Evolutionary conservation across 345 rosid genomes (phyloP), one percentile per base, ranked within the genome.

Genomic region (Trapa incisa): DNA sequence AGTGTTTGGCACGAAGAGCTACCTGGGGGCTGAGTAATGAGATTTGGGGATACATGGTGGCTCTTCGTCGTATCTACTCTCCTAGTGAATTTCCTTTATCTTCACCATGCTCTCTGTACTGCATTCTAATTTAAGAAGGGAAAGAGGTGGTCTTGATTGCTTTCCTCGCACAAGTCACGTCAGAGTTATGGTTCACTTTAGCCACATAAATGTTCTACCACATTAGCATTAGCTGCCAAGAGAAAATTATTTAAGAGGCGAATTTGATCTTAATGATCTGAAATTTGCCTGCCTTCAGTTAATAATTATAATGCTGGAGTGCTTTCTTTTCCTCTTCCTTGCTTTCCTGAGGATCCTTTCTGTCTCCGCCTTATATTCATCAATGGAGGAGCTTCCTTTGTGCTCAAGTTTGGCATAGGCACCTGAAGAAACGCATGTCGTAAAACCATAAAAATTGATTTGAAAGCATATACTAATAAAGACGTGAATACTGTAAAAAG

Each of bases 271-370:
- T 57, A 57, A 57, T 12, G 33, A 58, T 4, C 37, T 3, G 2
- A 14, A 35, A 3, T 32, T 16, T 32, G 63, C 47, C 8, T 82
- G 75, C 88, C 87, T 82, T 85, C 78, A 91, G 74, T 84, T 79
- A 66, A 95, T 91, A 73, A 91, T 79, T 65, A 95, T 89, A 64
- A 80, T 69, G 72, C 81, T 81, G 52, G 68, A 71, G 52, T 72
- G 68, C 75, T 83, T 87, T 74, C 97, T 78, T 83, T 80, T 95
- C 66, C 80, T 76, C 80, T 94, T 86, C 81, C 97, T 86, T 65
- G 97, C 96, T 70, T 69, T 81, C 75, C 73, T 84, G 79, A 95
- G 77, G 68, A 95, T 85, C 66, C 77, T 71, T 22, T 82, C 78
- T 5, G 90, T 84, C 73, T 86, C 96, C 80, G 79, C 78, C 79